These are phyloP conservation scores for Periconia sp. DNA, from an alignment of 2,329 filamentous ascomycete genomes.

Conservation along the genomic window DNA sequence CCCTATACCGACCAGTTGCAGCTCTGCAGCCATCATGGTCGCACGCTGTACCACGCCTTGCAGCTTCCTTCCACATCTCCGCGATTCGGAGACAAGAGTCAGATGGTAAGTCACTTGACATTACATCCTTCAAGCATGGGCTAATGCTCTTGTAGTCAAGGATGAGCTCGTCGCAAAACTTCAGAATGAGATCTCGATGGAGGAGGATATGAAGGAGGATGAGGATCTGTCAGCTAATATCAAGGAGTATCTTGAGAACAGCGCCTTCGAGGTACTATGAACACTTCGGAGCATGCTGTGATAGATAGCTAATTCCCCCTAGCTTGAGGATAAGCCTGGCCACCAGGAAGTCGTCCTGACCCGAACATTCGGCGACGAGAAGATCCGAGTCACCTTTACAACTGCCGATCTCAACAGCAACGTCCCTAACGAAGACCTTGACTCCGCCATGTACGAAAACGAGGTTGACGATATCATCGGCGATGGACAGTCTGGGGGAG, in stretches of 20 bases:
- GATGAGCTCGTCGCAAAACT: slow-evolving; percentile 87
- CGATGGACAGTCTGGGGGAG: slow-evolving; percentile 60
- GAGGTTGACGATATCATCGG: slow-evolving; percentile 45
- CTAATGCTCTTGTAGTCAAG: slow-evolving; percentile 54
- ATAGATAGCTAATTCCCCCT: slow-evolving; percentile 11
- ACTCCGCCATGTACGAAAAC: slow-evolving; percentile 61
- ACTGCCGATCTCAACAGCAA: slow-evolving; percentile 76
- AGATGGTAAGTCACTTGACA: slow-evolving; percentile 19
- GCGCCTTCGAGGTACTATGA: slow-evolving; percentile 74
- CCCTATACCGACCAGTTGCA: slow-evolving; percentile 40
- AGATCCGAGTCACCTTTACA: slow-evolving; percentile 85
- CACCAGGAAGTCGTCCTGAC: slow-evolving; percentile 87
- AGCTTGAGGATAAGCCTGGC: slow-evolving; percentile 77
- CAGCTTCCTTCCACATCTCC: slow-evolving; percentile 53
- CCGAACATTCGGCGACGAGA: slow-evolving; percentile 85
- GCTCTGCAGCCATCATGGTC: slow-evolving; percentile 43
- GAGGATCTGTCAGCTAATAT: slow-evolving; percentile 77
- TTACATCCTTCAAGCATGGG: neutral
- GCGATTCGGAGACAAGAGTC: slow-evolving; percentile 42
- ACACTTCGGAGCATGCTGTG: too few relatives aligned
- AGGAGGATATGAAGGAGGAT: slow-evolving; percentile 77
- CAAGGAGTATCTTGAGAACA: slow-evolving; percentile 87
- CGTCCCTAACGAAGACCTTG: slow-evolving; percentile 52
- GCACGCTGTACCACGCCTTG: slow-evolving; percentile 36
- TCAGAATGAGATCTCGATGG: slow-evolving; percentile 63